Evolutionary conservation across 139 green algal genomes (phyloP).

Genomic region (Chlorella sp.): DNA sequence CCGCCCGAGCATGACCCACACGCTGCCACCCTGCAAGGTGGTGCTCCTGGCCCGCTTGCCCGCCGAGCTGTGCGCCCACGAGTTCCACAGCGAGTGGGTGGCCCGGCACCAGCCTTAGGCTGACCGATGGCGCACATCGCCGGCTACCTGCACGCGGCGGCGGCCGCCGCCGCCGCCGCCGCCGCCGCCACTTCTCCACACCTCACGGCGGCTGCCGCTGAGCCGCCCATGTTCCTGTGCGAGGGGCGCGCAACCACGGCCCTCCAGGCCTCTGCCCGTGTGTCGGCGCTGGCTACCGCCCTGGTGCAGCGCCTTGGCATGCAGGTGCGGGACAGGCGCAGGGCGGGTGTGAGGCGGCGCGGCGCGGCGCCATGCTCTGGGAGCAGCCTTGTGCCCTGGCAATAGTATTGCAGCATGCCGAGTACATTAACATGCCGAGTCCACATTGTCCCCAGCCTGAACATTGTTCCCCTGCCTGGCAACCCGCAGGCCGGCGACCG

Average conservation of each 20-base stretch:
- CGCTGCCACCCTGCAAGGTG: background rate
- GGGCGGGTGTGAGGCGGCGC: too few relatives aligned
- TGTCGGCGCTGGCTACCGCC: conserved; percentile 53
- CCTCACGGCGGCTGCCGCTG: background rate
- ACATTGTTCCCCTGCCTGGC: too few relatives aligned
- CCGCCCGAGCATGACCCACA: background rate
- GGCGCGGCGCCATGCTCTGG: too few relatives aligned
- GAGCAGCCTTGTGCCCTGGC: too few relatives aligned
- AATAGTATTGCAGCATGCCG: too few relatives aligned
- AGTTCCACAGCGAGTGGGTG: conserved; percentile 1
- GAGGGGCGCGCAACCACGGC: conserved; percentile 26
- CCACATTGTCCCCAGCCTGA: too few relatives aligned
- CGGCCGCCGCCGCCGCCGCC: background rate
- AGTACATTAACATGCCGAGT: too few relatives aligned
- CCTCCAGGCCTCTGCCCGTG: conserved; percentile 25
- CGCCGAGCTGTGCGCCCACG: background rate
- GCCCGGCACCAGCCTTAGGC: background rate
- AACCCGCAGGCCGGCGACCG: conserved; percentile 52
- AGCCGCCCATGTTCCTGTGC: conserved; percentile 33
- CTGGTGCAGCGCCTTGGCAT: conserved; percentile 38
- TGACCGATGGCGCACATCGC: conserved; percentile 30
- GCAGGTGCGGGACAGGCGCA: background rate
- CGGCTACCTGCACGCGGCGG: conserved; percentile 15
- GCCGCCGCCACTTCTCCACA: background rate
- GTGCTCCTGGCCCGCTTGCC: background rate